Evolutionary conservation across 2,329 filamentous ascomycete genomes (phyloP).

Genomic region (Raffaelea arxii): DNA sequence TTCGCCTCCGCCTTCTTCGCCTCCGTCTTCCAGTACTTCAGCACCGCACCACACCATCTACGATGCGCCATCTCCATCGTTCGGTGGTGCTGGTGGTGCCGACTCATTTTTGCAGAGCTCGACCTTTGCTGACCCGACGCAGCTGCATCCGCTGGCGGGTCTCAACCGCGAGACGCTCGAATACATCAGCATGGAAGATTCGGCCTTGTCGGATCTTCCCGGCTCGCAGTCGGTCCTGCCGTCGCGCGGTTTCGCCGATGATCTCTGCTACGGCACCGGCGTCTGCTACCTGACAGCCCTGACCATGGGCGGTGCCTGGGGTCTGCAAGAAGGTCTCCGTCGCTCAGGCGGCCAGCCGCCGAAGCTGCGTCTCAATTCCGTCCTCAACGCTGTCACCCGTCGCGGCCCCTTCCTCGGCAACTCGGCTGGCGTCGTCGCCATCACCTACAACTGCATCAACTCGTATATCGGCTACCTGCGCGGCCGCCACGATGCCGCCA

Average conservation of each 20-base stretch:
- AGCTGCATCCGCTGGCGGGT: conserved; percentile 87
- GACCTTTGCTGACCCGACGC: conserved; percentile 72
- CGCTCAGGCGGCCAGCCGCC: conserved; percentile 70
- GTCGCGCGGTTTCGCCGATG: conserved; percentile 94
- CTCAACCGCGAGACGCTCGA: conserved; percentile 89
- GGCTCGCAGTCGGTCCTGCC: conserved; percentile 81
- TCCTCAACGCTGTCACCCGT: conserved; percentile 87
- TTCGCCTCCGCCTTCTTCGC: conserved; percentile 23
- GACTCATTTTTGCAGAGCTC: conserved; percentile 75
- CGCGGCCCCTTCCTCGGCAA: conserved; percentile 93
- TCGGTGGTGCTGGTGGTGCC: conserved; percentile 60
- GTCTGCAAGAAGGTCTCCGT: conserved; percentile 78
- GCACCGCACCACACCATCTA: conserved; percentile 26
- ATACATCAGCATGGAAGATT: conserved; percentile 91
- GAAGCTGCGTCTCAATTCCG: conserved; percentile 85
- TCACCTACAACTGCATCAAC: conserved; percentile 92
- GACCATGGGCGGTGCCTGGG: conserved; percentile 81
- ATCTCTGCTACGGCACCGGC: conserved; percentile 95
- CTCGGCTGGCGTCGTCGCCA: conserved; percentile 88
- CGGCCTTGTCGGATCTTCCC: conserved; percentile 74
- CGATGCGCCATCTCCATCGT: conserved; percentile 40
- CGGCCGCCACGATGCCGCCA: conserved; percentile 81
- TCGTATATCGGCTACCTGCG: conserved; percentile 69
- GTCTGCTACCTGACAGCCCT: conserved; percentile 87
- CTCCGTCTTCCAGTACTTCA: conserved; percentile 42